These are phyloP conservation scores for Ascocoryne sarcoides DNA, from an alignment of 2,329 filamentous ascomycete species.

Conservation along the genomic window DNA sequence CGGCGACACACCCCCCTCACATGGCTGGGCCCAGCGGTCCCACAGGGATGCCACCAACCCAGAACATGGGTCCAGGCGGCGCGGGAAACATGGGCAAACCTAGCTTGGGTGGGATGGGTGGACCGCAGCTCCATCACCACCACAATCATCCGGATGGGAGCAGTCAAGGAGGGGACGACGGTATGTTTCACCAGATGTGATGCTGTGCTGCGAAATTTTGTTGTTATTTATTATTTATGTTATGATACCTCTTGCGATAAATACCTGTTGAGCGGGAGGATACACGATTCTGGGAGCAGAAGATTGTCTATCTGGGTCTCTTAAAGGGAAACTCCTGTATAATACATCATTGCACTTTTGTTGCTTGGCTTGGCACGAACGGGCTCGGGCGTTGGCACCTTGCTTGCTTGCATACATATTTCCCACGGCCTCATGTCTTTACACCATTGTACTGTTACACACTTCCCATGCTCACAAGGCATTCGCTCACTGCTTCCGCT, in stretches of 20 bases:
- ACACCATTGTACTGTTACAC: constrained; percentile 21
- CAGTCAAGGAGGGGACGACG: constrained; percentile 64
- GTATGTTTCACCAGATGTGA: constrained; percentile 89
- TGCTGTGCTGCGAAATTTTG: constrained; percentile 10
- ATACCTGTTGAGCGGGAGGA: constrained; percentile 20
- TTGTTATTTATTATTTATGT: neutral
- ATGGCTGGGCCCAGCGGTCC: constrained; percentile 61
- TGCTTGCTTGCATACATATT: constrained; percentile 15
- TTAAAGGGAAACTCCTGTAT: constrained; percentile 25
- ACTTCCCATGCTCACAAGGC: constrained; percentile 9
- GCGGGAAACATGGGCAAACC: constrained; percentile 54
- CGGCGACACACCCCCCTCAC: constrained; percentile 45
- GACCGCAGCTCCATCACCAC: constrained; percentile 59
- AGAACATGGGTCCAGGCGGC: constrained; percentile 51
- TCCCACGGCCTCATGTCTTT: constrained; percentile 23
- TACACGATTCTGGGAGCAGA: constrained; percentile 12
- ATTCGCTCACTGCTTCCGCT: constrained; percentile 8
- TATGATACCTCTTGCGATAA: constrained; percentile 13
- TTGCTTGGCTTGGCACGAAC: constrained; percentile 18
- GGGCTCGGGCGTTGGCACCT: constrained; percentile 10
- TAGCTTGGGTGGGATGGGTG: constrained; percentile 57
- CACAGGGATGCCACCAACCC: constrained; percentile 53
- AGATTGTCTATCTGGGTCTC: constrained; percentile 17
- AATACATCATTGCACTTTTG: constrained; percentile 29
- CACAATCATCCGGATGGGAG: constrained; percentile 61